phyloP scores from a whole-genome alignment of 1,139 yeast genomes.

The Blastobotrys apis region DNA sequence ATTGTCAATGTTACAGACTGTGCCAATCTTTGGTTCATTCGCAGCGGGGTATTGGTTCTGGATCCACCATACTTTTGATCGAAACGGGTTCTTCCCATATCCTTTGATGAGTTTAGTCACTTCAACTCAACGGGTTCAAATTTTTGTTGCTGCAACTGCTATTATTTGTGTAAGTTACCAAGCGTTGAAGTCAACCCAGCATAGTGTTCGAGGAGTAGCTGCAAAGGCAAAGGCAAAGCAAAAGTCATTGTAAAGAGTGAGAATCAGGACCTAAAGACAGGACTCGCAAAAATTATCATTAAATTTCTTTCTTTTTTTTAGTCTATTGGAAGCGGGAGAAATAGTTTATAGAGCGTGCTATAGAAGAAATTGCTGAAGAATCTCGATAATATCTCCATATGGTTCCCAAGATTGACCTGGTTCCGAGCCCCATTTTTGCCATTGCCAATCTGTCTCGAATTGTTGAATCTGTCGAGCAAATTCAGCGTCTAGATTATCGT shows the following conservation, averaged over 20 bases:
- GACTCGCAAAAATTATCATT: too few species aligned
- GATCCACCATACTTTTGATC: constrained; percentile 28
- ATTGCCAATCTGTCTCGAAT: constrained; percentile 10
- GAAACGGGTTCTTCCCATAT: constrained; percentile 36
- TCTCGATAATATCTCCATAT: constrained; percentile 8
- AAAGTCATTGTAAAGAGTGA: background rate
- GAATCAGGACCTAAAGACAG: too few species aligned
- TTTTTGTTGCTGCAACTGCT: constrained; percentile 6
- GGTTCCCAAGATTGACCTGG: background rate
- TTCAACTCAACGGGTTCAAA: constrained; percentile 7
- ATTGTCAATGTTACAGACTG: constrained; percentile 20
- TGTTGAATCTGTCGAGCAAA: constrained; percentile 3
- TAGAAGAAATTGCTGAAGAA: constrained; percentile 2
- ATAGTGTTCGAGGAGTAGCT: constrained; percentile 2
- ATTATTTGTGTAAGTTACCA: constrained; percentile 7
- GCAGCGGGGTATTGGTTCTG: constrained; percentile 34
- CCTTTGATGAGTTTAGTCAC: constrained; percentile 21
- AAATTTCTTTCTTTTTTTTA: background rate
- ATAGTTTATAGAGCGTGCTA: too few species aligned
- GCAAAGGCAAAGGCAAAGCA: constrained; percentile 1
- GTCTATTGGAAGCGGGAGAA: too few species aligned
- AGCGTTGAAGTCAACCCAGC: constrained; percentile 7
- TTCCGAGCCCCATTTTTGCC: constrained; percentile 3
- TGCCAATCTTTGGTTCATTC: constrained; percentile 20
- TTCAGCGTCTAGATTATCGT: constrained; percentile 1